Conservation (phyloP, 441 rosid genomes). For the Erodium texanum region DNA sequence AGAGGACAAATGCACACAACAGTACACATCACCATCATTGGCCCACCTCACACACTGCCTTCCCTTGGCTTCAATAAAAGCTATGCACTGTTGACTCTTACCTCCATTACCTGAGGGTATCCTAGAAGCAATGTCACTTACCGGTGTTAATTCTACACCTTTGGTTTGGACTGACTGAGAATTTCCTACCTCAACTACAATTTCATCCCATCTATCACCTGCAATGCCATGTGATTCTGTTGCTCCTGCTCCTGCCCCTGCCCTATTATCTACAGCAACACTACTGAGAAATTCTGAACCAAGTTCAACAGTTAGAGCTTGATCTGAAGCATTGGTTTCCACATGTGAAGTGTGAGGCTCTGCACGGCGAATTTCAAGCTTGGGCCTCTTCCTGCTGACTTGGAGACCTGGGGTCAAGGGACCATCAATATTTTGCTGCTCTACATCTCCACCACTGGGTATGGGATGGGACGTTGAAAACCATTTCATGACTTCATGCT, state of each 20-base stretch:
- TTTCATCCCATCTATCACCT: constrained; percentile 59
- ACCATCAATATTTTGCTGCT: constrained; percentile 33
- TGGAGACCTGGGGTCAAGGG: constrained; percentile 42
- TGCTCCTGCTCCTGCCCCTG: constrained; percentile 29
- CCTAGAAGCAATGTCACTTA: constrained; percentile 30
- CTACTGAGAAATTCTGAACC: constrained; percentile 53
- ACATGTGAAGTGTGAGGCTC: constrained; percentile 57
- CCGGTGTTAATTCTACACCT: constrained; percentile 36
- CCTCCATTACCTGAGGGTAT: constrained; percentile 45
- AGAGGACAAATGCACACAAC: constrained; percentile 96
- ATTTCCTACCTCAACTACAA: constrained; percentile 55
- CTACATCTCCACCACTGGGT: constrained; percentile 33
- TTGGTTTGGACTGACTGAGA: constrained; percentile 29
- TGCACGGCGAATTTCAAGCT: constrained; percentile 94
- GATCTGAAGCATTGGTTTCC: constrained; percentile 46
- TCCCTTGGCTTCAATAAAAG: constrained; percentile 90
- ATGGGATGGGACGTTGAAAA: constrained; percentile 54
- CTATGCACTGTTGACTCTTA: constrained; percentile 73
- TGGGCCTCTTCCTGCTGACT: constrained; percentile 65
- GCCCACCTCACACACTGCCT: constrained; percentile 98
- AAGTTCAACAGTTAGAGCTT: constrained; percentile 40
- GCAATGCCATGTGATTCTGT: constrained; percentile 40
- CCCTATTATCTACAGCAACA: constrained; percentile 31
- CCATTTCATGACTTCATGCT: constrained; percentile 82
- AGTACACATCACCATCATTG: constrained; percentile 89